Base-by-base conservation (phyloP, 176 grass and related monocot species). In the Ensete ventricosum region DNA sequence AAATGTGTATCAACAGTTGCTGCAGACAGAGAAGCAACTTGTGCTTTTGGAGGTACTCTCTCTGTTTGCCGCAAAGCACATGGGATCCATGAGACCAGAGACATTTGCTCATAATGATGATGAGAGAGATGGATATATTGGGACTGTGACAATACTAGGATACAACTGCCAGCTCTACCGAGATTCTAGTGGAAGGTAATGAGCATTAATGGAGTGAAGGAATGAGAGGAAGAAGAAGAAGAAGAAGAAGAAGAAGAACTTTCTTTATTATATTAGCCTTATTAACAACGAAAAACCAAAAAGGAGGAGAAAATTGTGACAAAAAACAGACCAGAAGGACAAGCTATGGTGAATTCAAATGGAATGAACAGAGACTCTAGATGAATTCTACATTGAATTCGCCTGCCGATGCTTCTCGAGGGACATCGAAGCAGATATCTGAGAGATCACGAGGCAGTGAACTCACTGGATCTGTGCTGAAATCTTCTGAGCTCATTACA, bases 351-450 rank as follows among this genome's bases (percentile, higher is more conserved):
- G 29, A 34, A 34, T 43, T 43, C 34, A 43, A 43, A 43, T 43
- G 34, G 3, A 43, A 43, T 6, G 34, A 43, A 43, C 34, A 43
- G 34, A 43, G 34, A 71, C 17, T 27, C 87, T 70, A 92, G 14
- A 84, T 90, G 76, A 85, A 92, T 24, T 96, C 92, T 76, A 96
- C 71, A 79, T 90, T 84, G 85, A 96, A 89, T 14, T 93, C 91
- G 70, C 76, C 80, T 49, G 81, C 74, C 60, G 81, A 53, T 17
- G 74, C 29, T 60, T 67, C 80, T 21, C 83, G 84, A 64, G 84
- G 51, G 77, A 79, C 29, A 81, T 82, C 79, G 81, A 96, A 89
- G 81, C 79, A 83, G 53, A 81, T 80, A 71, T 82, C 81, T 79
- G 67, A 55, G 80, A 67, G 80, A 24, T 25, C 48, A 60, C n/a